phyloP scores from a whole-genome alignment of 164 flowering plant species.

The Tetracentron sinense region DNA sequence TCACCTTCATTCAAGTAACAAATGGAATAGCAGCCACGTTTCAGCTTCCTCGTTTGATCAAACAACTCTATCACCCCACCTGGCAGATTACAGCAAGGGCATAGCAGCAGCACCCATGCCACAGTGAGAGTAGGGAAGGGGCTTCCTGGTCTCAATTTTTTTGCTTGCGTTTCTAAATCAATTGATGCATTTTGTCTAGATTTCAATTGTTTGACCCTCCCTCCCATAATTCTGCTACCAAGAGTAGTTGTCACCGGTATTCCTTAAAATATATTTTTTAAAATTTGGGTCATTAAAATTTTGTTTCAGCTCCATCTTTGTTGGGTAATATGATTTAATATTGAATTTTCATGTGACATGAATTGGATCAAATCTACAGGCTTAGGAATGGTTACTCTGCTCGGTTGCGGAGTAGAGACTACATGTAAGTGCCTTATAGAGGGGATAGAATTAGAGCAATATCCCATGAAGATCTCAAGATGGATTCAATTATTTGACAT shows the following conservation, averaged over 20 bases:
- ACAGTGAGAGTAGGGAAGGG: too few species aligned
- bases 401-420: constrained; percentile 84
- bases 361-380: constrained; percentile 36
- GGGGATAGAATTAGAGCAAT: constrained; percentile 87
- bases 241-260: constrained; percentile 41
- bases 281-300: neutral
- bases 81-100: too few species aligned
- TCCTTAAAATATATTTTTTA: neutral
- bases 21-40: too few species aligned
- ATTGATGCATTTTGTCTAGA: constrained; percentile 10
- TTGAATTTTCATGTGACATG: neutral
- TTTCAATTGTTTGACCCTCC: constrained; percentile 22
- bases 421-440: constrained; percentile 74
- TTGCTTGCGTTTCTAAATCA: constrained; percentile 2
- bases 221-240: constrained; percentile 23
- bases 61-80: too few species aligned
- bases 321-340: neutral
- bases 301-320: neutral
- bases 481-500: constrained; percentile 78
- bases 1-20: too few species aligned
- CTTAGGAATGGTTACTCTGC: constrained; percentile 85
- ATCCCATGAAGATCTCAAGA: constrained; percentile 59
- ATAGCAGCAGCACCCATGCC: too few species aligned
- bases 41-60: too few species aligned
- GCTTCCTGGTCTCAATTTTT: constrained; percentile 1